These are phyloP conservation scores for Thraustochytrium sp. DNA, from an alignment of 352 stramenopile species.

Conservation along the genomic window DNA sequence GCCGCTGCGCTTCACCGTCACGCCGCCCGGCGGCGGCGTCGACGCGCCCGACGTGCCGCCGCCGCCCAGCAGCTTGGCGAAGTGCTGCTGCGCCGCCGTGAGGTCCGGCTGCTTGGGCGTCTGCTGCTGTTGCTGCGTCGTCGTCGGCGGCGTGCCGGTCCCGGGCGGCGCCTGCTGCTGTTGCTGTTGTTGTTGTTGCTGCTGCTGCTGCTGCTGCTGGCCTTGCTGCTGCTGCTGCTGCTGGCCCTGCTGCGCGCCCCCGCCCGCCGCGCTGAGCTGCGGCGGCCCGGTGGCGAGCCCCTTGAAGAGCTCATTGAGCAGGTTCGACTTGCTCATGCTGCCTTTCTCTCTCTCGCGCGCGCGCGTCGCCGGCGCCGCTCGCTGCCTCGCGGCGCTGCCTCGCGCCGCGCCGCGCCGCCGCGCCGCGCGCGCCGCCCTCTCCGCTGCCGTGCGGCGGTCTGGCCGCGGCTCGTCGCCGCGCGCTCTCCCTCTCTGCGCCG, in stretches of 20 bases:
- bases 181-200: background rate
- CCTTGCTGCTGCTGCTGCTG: background rate
- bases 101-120: background rate
- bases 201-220: background rate
- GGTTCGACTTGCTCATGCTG: background rate
- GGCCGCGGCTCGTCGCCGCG: no score
- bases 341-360: background rate
- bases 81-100: background rate
- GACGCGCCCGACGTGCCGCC: background rate
- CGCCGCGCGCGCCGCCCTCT: no score
- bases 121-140: background rate
- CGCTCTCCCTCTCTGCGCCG: no score
- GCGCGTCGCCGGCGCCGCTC: no score
- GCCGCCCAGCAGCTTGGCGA: background rate
- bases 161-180: background rate
- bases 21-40: no score
- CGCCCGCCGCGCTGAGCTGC: background rate
- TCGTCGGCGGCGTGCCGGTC: background rate
- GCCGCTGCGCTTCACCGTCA: no score
- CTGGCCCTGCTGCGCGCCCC: background rate
- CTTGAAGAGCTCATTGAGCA: conserved; percentile 24
- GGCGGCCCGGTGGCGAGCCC: conserved; percentile 15
- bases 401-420: no score
- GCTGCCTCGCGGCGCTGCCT: no score
- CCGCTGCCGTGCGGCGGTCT: no score